Percentiles rank a stretch among this genome's conserved stretches.
phyloP scores from a whole-genome alignment of 1,284 basidiomycete species.

The Ceratobasidium theobromae region DNA sequence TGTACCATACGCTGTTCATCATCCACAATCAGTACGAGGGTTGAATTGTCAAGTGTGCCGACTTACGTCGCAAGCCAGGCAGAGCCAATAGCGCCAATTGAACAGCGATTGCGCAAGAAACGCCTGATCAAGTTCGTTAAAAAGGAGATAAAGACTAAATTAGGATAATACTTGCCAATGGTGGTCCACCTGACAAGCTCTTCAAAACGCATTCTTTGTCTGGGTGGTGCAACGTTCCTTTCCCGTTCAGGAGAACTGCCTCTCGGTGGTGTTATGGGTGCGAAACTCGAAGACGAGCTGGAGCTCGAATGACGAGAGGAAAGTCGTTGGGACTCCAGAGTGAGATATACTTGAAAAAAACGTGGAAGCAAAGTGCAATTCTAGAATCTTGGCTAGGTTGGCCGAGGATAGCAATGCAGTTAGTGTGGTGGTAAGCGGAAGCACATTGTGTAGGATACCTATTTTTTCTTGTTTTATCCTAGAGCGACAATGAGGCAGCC shows the following conservation, averaged over 20 bases:
- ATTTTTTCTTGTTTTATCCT: slow-evolving; percentile 15
- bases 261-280: slow-evolving; percentile 9
- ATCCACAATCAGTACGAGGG: background rate
- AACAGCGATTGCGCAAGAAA: slow-evolving; percentile 15
- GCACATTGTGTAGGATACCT: slow-evolving; percentile 1
- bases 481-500: slow-evolving; percentile 25
- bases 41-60: background rate
- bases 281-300: slow-evolving; percentile 1
- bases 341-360: slow-evolving; percentile 27
- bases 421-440: slow-evolving; percentile 12
- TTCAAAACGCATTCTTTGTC: slow-evolving; percentile 15
- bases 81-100: slow-evolving; percentile 20
- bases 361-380: slow-evolving; percentile 15
- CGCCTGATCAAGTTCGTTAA: slow-evolving; percentile 4
- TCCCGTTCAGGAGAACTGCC: background rate
- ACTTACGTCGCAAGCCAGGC: slow-evolving; percentile 15
- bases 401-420: background rate
- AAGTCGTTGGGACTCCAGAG: slow-evolving; percentile 3
- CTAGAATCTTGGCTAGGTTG: background rate
- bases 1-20: background rate
- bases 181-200: slow-evolving; percentile 24
- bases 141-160: background rate
- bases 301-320: slow-evolving; percentile 18
- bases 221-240: background rate
- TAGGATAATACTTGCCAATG: background rate